These are phyloP conservation scores for Pleodorina starrii DNA, from an alignment of 139 green algal species.

Conservation along the genomic window DNA sequence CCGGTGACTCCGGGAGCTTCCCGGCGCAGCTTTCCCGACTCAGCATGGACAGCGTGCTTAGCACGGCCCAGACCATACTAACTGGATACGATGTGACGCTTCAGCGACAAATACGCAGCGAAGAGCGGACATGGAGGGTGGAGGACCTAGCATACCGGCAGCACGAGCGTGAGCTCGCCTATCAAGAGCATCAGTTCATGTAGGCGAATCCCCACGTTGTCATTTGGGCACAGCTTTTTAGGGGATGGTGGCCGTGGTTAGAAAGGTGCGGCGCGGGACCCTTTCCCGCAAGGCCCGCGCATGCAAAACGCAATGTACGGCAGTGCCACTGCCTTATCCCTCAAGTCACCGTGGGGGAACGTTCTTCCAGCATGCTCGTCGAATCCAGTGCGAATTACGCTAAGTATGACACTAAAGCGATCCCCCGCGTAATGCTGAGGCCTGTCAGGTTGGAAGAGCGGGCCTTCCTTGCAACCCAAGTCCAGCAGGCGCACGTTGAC, in stretches of 20 bases:
- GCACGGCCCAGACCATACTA: conserved; percentile 65
- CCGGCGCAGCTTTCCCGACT: not conserved
- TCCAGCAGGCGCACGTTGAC: conserved; percentile 78
- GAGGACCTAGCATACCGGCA: conserved; percentile 67
- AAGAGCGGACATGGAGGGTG: conserved; percentile 71
- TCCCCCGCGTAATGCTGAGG: no score
- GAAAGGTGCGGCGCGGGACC: no score
- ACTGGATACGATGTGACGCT: conserved; percentile 70
- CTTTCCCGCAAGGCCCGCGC: no score
- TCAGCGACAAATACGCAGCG: conserved; percentile 60
- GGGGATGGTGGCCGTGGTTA: no score
- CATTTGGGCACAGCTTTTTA: no score
- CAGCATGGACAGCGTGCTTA: conserved; percentile 20
- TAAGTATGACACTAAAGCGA: no score
- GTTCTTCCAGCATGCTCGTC: no score
- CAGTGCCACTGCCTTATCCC: no score
- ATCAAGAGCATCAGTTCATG: conserved; percentile 12
- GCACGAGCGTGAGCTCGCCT: conserved; percentile 42
- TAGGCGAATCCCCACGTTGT: conserved; percentile 21
- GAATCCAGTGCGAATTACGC: no score
- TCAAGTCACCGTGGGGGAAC: no score
- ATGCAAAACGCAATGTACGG: no score
- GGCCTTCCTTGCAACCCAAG: conserved; percentile 67
- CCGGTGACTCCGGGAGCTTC: not conserved
- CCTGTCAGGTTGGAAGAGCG: conserved; percentile 58